Evolutionary conservation across 371 early-diverging fungal species (phyloP).

Genomic region (Mortierella sp.): DNA sequence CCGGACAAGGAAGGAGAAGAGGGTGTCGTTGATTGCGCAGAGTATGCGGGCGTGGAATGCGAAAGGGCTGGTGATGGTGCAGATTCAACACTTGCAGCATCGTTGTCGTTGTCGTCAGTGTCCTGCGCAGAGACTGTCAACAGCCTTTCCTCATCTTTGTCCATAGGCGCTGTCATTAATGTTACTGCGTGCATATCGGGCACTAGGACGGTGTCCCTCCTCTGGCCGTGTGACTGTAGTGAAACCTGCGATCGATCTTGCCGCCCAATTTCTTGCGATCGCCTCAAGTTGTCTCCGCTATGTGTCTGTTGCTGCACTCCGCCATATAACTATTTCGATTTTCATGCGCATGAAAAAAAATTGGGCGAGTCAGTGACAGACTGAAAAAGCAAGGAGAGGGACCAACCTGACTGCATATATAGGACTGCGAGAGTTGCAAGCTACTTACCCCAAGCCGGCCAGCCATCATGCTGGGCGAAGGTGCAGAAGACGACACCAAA

Average conservation of each 20-base stretch:
- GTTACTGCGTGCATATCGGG: not conserved
- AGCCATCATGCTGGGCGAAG: conserved; percentile 8
- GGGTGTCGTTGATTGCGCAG: not conserved
- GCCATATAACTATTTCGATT: not conserved
- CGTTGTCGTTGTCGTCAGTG: not conserved
- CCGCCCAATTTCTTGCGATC: not conserved
- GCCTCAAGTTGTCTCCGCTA: not conserved
- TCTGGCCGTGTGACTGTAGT: not conserved
- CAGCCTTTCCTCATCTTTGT: not conserved
- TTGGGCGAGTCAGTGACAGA: not conserved
- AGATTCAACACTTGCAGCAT: not conserved
- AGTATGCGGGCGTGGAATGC: not conserved
- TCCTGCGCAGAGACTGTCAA: not conserved
- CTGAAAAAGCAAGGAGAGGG: not conserved
- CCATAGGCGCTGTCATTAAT: not conserved
- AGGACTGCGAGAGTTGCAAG: not conserved
- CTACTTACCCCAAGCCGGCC: not conserved
- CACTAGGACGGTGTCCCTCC: not conserved
- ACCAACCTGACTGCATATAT: not conserved
- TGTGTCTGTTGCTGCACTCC: not conserved
- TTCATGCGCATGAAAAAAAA: conserved; percentile 5
- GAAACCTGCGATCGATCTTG: not conserved
- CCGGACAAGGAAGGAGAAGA: not conserved
- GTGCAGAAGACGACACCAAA: not conserved
- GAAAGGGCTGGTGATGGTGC: not conserved